These are phyloP conservation scores for Corrigiola litoralis DNA, from an alignment of 179 eudicot genomes.

Conservation along the genomic window DNA sequence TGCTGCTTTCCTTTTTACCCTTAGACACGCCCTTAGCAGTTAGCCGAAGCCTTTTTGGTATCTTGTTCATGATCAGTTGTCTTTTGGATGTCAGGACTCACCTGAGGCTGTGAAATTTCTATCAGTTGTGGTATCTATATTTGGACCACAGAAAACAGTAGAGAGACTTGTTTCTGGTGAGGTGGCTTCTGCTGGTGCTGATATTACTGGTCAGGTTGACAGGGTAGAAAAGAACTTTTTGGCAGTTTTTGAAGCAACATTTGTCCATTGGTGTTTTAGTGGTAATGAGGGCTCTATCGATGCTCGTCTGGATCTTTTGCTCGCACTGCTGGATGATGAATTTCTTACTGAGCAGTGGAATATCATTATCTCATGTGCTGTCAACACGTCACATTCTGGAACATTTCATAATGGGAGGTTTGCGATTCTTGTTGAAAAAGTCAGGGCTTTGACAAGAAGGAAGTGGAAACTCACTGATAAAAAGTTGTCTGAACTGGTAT, in stretches of 20 bases:
- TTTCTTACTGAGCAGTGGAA: slow-evolving; percentile 71
- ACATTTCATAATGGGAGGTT: slow-evolving; percentile 33
- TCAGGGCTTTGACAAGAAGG: slow-evolving; percentile 36
- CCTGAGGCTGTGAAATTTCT: slow-evolving; percentile 49
- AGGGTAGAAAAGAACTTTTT: slow-evolving; percentile 43
- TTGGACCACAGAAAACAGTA: slow-evolving; percentile 67
- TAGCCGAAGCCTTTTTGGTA: neutral
- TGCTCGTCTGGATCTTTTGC: slow-evolving; percentile 73
- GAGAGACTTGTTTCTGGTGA: slow-evolving; percentile 30
- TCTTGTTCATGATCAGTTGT: slow-evolving; percentile 11
- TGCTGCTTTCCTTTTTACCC: neutral
- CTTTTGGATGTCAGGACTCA: slow-evolving; percentile 57
- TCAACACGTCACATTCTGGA: slow-evolving; percentile 27
- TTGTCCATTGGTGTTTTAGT: slow-evolving; percentile 79
- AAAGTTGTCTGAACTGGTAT: slow-evolving; percentile 20
- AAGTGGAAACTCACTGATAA: slow-evolving; percentile 11
- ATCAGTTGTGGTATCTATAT: slow-evolving; percentile 48
- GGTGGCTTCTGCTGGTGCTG: slow-evolving; percentile 16
- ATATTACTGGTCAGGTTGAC: slow-evolving; percentile 21
- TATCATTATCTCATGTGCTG: slow-evolving; percentile 52
- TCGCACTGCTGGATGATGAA: slow-evolving; percentile 64
- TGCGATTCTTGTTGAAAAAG: slow-evolving; percentile 65
- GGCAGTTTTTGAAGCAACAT: slow-evolving; percentile 50
- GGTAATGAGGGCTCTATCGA: slow-evolving; percentile 38
- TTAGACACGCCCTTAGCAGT: neutral